Conservation (phyloP, 2,329 filamentous ascomycete genomes). For the Aspergillus awamori region DNA sequence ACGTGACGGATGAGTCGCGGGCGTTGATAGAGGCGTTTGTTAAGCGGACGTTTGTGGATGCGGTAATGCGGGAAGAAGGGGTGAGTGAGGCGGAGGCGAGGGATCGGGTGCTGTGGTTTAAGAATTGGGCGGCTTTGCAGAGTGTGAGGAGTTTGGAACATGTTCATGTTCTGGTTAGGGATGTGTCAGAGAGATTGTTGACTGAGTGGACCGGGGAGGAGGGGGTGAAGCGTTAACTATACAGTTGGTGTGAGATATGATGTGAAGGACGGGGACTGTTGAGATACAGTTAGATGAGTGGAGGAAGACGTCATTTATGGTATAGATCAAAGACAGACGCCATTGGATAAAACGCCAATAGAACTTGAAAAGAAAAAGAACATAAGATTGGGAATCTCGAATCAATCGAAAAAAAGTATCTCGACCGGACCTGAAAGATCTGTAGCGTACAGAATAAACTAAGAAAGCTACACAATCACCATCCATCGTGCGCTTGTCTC, state of each 20-base stretch:
- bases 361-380: slow-evolving; percentile 4
- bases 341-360: background rate
- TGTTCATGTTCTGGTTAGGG: slow-evolving; percentile 57
- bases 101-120: slow-evolving; percentile 64
- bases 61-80: slow-evolving; percentile 41
- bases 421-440: slow-evolving; percentile 1
- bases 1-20: slow-evolving; percentile 55
- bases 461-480: background rate
- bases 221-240: slow-evolving; percentile 27
- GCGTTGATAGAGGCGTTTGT: slow-evolving; percentile 55
- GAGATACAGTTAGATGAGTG: no score
- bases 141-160: slow-evolving; percentile 62
- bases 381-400: slow-evolving; percentile 26
- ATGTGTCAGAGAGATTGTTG: slow-evolving; percentile 50
- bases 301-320: no score
- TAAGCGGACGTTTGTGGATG: slow-evolving; percentile 51
- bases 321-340: no score
- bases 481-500: background rate
- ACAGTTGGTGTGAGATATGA: slow-evolving; percentile 14
- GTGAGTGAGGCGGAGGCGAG: slow-evolving; percentile 31
- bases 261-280: no score
- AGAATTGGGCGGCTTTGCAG: slow-evolving; percentile 64
- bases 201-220: slow-evolving; percentile 49
- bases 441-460: slow-evolving; percentile 14
- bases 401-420: background rate